Conservation (phyloP, 1,284 basidiomycete genomes). For the Ustilago bromivora region DNA sequence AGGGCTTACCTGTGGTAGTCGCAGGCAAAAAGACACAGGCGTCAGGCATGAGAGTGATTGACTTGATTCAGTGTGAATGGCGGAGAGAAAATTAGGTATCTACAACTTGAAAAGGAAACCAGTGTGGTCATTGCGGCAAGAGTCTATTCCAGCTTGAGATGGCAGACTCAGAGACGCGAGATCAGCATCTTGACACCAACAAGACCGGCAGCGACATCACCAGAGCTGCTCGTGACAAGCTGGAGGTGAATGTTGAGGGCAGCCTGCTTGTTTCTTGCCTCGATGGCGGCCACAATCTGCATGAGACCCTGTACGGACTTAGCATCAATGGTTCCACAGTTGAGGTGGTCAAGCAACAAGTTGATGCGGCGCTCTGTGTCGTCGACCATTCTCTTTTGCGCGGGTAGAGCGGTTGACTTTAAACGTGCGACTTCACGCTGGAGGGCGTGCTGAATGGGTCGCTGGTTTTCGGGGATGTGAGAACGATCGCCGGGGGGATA, state of each 20-base stretch:
- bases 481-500: slow-evolving; percentile 92
- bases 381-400: slow-evolving; percentile 85
- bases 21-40: background rate
- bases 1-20: too few relatives aligned
- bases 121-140: background rate
- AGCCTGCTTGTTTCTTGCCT: slow-evolving; percentile 62
- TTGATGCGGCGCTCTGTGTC: slow-evolving; percentile 90
- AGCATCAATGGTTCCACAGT: slow-evolving; percentile 81
- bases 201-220: slow-evolving; percentile 62
- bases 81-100: slow-evolving; percentile 16
- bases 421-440: slow-evolving; percentile 52
- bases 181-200: slow-evolving; percentile 68
- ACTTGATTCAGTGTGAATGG: slow-evolving; percentile 3
- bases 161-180: slow-evolving; percentile 39
- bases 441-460: slow-evolving; percentile 76
- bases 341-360: slow-evolving; percentile 87
- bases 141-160: background rate
- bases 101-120: slow-evolving; percentile 13
- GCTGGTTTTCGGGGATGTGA: slow-evolving; percentile 83
- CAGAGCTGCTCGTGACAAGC: slow-evolving; percentile 61
- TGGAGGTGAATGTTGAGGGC: slow-evolving; percentile 64
- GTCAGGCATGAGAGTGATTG: background rate
- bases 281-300: slow-evolving; percentile 67
- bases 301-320: slow-evolving; percentile 62
- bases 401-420: slow-evolving; percentile 73